phyloP scores from a whole-genome alignment of 305 asterid species.

The Fraxinus velutina region DNA sequence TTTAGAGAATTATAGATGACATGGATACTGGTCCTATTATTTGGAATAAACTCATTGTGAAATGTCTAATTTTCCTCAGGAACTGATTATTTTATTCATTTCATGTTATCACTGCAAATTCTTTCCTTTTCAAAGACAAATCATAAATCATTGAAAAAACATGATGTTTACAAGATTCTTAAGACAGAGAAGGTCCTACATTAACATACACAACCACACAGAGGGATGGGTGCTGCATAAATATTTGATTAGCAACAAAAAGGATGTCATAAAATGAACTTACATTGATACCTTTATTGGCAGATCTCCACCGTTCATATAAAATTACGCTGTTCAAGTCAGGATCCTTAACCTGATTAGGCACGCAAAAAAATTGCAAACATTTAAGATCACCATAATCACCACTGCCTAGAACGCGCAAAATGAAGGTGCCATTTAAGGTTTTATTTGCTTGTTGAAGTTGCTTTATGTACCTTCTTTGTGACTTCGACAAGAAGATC shows the following conservation, averaged over 20 bases:
- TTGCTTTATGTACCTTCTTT: slow-evolving; percentile 54
- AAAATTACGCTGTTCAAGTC: slow-evolving; percentile 46
- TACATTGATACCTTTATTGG: slow-evolving; percentile 50
- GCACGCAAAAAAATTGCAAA: slow-evolving; percentile 21
- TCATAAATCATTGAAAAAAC: too few relatives aligned
- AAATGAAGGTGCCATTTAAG: slow-evolving; percentile 11
- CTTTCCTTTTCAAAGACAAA: too few relatives aligned
- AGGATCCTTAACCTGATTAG: slow-evolving; percentile 77
- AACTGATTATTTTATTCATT: too few relatives aligned
- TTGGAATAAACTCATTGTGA: too few relatives aligned
- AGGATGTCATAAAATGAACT: slow-evolving; percentile 25
- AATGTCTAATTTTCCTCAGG: too few relatives aligned
- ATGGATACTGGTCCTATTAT: too few relatives aligned
- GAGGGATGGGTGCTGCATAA: neutral
- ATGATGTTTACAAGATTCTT: neutral
- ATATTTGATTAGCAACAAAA: neutral
- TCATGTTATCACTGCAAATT: too few relatives aligned
- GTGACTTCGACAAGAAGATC: slow-evolving; percentile 70
- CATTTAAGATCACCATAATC: neutral
- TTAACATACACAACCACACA: neutral
- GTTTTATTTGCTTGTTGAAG: slow-evolving; percentile 1
- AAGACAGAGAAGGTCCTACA: neutral
- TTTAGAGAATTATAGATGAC: too few relatives aligned
- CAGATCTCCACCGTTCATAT: slow-evolving; percentile 54
- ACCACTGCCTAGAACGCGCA: slow-evolving; percentile 9